A percentile compares a stretch with the other conserved stretches of the same genome.
These are phyloP conservation scores for Ceratobasidium sp. DNA, from an alignment of 1,284 basidiomycete genomes.

Conservation along the genomic window DNA sequence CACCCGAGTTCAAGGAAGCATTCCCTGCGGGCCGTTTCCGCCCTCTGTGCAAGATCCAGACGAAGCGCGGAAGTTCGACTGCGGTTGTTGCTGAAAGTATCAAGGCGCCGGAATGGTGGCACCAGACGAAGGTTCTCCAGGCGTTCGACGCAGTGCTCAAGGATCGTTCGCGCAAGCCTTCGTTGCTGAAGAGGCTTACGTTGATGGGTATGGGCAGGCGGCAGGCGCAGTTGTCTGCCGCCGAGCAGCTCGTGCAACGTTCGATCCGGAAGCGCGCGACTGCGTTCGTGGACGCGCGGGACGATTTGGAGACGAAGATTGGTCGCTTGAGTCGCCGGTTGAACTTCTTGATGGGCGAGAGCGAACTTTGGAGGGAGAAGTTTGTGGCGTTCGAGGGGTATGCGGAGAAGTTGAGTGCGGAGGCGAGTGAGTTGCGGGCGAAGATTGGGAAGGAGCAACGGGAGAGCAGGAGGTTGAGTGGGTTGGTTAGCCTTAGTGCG, in stretches of 20 bases:
- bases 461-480: constrained; percentile 85
- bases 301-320: constrained; percentile 92
- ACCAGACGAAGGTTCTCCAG: constrained; percentile 87
- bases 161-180: constrained; percentile 79
- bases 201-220: constrained; percentile 78
- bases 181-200: constrained; percentile 87
- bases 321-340: constrained; percentile 83
- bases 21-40: constrained; percentile 92
- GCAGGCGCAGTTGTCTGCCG: constrained; percentile 78
- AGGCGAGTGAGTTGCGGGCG: constrained; percentile 81
- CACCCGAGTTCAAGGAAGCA: constrained; percentile 94
- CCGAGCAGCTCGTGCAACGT: constrained; percentile 85
- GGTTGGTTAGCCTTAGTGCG: constrained; percentile 79
- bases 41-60: constrained; percentile 85
- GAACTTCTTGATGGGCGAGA: constrained; percentile 92
- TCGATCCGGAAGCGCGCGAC: constrained; percentile 91
- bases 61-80: constrained; percentile 77
- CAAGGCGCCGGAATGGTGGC: constrained; percentile 93
- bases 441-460: constrained; percentile 91
- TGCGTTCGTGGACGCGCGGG: constrained; percentile 92
- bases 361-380: constrained; percentile 90
- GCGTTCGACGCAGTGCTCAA: constrained; percentile 90
- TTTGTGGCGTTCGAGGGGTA: constrained; percentile 93
- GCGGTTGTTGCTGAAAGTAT: constrained; percentile 80
- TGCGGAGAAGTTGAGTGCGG: constrained; percentile 88